These are phyloP conservation scores for Rhodosorus marinus DNA, from an alignment of 23 red algal genomes.

Conservation along the genomic window DNA sequence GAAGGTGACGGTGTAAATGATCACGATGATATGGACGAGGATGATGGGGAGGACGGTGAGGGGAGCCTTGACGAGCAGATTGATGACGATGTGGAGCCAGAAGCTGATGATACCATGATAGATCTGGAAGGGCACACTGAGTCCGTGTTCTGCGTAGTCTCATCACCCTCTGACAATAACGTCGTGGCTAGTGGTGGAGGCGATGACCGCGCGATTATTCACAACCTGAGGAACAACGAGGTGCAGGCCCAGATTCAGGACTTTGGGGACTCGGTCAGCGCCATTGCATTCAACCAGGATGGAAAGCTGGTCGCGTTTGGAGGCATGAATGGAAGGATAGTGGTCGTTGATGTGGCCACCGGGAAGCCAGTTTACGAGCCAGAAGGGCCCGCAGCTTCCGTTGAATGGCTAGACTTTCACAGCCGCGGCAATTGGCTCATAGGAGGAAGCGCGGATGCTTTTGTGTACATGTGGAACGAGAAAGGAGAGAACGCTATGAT, in stretches of 20 bases:
- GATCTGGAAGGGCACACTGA: slow-evolving; percentile 20
- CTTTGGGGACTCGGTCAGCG: slow-evolving; percentile 33
- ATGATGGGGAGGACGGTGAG: not conserved
- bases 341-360: slow-evolving; percentile 18
- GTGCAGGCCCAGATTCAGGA: slow-evolving; percentile 21
- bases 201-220: slow-evolving; percentile 36
- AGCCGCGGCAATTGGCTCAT: slow-evolving; percentile 39
- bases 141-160: slow-evolving; percentile 15
- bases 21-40: slow-evolving; percentile 1
- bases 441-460: slow-evolving; percentile 33
- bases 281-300: slow-evolving; percentile 22
- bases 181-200: slow-evolving; percentile 20
- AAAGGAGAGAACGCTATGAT: slow-evolving; percentile 31
- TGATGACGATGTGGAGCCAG: too few species aligned
- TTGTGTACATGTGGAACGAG: slow-evolving; percentile 51
- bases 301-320: slow-evolving; percentile 38
- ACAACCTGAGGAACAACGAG: slow-evolving; percentile 17
- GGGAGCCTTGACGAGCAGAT: not conserved
- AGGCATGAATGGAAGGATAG: slow-evolving; percentile 36
- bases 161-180: slow-evolving; percentile 12
- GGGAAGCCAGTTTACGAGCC: slow-evolving; percentile 1
- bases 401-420: slow-evolving; percentile 48
- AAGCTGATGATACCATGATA: slow-evolving; percentile 20
- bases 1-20: not conserved
- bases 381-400: slow-evolving; percentile 40